Percentiles rank a stretch among this genome's conserved stretches.
Conservation (phyloP, 345 rosid genomes). For the Rubroshorea leprosula region DNA sequence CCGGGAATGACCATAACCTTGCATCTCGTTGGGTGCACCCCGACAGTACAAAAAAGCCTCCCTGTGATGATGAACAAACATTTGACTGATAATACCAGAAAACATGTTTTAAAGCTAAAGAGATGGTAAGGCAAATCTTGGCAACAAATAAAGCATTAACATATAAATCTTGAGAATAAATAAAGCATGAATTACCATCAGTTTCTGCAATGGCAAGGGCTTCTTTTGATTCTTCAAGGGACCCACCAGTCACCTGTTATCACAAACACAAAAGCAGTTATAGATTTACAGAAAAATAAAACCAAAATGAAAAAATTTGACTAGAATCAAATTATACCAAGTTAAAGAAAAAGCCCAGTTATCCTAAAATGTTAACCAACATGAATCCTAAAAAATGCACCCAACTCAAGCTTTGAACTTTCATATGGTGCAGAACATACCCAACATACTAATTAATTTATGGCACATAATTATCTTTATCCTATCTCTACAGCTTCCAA, state of each 20-base stretch:
- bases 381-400: too few relatives aligned
- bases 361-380: neutral
- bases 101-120: neutral
- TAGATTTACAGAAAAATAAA: too few relatives aligned
- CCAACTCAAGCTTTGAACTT: too few relatives aligned
- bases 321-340: too few relatives aligned
- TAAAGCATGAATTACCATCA: constrained; percentile 48
- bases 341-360: neutral
- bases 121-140: too few relatives aligned
- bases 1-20: constrained; percentile 36
- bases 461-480: too few relatives aligned
- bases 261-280: neutral
- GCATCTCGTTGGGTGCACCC: constrained; percentile 98
- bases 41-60: constrained; percentile 88
- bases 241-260: constrained; percentile 90
- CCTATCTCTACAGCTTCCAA: neutral
- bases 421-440: too few relatives aligned
- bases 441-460: too few relatives aligned
- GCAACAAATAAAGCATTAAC: constrained; percentile 11
- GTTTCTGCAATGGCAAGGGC: constrained; percentile 97
- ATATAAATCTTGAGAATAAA: constrained; percentile 10
- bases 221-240: constrained; percentile 79
- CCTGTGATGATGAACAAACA: constrained; percentile 34
- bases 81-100: constrained; percentile 5
- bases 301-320: too few relatives aligned